phyloP scores from a whole-genome alignment of 306 rosid genomes.

The Cercis canadensis region DNA sequence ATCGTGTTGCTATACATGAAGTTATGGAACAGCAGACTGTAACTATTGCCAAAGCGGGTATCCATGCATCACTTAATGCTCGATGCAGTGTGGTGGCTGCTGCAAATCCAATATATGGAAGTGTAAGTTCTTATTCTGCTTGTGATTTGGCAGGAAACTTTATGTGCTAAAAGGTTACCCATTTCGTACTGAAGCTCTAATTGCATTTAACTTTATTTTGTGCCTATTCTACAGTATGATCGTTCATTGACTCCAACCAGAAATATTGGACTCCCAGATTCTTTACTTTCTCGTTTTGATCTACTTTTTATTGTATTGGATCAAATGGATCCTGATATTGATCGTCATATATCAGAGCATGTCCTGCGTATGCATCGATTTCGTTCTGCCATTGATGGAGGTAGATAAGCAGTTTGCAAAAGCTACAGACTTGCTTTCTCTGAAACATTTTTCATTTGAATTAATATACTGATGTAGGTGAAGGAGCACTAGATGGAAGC shows the following conservation, averaged over 20 bases:
- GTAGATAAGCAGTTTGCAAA: conserved; percentile 50
- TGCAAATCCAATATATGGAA: conserved; percentile 99
- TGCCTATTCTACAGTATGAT: conserved; percentile 70
- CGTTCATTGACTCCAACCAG: conserved; percentile 99
- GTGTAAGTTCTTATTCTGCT: conserved; percentile 64
- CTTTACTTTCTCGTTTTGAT: conserved; percentile 97
- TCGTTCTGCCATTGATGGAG: conserved; percentile 85
- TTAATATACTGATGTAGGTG: conserved; percentile 58
- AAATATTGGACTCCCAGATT: conserved; percentile 98
- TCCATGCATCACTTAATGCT: conserved; percentile 97
- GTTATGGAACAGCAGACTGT: conserved; percentile 99
- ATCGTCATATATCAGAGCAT: conserved; percentile 87
- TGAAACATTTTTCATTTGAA: conserved; percentile 27
- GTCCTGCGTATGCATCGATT: conserved; percentile 96
- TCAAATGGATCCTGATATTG: conserved; percentile 99
- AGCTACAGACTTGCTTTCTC: conserved; percentile 30
- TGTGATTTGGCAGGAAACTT: conserved; percentile 5
- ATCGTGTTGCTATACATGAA: conserved; percentile 98
- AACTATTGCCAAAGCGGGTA: conserved; percentile 98
- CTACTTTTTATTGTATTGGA: conserved; percentile 91
- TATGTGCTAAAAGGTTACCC: conserved; percentile 1
- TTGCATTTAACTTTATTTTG: conserved; percentile 17
- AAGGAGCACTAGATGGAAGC: conserved; percentile 64
- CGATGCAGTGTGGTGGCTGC: conserved; percentile 99
- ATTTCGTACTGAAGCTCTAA: conserved; percentile 16